These are phyloP conservation scores for Candida namnaoensis DNA, from an alignment of 805 yeast genomes.

Conservation along the genomic window DNA sequence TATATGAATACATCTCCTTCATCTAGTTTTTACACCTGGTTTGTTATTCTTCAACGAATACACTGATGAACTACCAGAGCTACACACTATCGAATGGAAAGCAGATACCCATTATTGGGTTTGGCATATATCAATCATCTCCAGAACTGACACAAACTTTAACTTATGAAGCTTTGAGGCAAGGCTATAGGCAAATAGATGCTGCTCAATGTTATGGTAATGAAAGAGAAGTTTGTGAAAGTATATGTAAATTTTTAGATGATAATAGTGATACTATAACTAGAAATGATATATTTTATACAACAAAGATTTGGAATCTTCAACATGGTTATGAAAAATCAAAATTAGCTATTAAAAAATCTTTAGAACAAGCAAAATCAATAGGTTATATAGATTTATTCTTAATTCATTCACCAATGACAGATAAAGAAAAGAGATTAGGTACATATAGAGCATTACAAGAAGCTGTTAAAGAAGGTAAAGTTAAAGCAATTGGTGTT, in stretches of 20 bases:
- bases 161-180: slow-evolving; percentile 45
- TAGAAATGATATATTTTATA: slow-evolving; percentile 42
- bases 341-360: slow-evolving; percentile 43
- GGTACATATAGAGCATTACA: slow-evolving; percentile 70
- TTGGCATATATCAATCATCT: slow-evolving; percentile 41
- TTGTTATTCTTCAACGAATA: too few relatives aligned
- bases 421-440: slow-evolving; percentile 37
- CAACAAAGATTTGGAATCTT: slow-evolving; percentile 64
- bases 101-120: slow-evolving; percentile 42
- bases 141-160: slow-evolving; percentile 25
- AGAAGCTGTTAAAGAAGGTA: slow-evolving; percentile 53
- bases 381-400: slow-evolving; percentile 66
- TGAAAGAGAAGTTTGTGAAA: slow-evolving; percentile 53
- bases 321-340: slow-evolving; percentile 54
- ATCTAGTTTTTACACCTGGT: too few relatives aligned
- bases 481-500: slow-evolving; percentile 64
- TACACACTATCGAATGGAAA: neutral
- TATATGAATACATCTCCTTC: too few relatives aligned
- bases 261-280: slow-evolving; percentile 31
- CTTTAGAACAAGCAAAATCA: slow-evolving; percentile 39
- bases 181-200: slow-evolving; percentile 66
- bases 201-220: slow-evolving; percentile 57
- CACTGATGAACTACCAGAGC: too few relatives aligned
- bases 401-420: slow-evolving; percentile 57
- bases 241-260: slow-evolving; percentile 38